phyloP scores from a whole-genome alignment of 73 alveolate genomes.

The Halteria grandinella region DNA sequence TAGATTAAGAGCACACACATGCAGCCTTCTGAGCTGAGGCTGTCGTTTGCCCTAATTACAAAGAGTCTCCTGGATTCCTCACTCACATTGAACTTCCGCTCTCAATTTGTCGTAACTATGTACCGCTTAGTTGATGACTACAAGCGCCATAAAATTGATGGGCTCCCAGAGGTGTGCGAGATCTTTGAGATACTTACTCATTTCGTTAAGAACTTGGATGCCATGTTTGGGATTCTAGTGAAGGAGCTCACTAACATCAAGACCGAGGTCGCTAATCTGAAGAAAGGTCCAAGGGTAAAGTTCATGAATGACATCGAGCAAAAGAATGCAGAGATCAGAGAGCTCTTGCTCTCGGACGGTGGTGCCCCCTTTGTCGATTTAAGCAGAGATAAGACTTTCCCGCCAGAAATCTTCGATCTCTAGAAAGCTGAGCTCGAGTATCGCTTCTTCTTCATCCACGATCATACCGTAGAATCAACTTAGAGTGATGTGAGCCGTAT shows the following conservation, averaged over 20 bases:
- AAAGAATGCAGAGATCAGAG: constrained; percentile 15
- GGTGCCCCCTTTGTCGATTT: no score
- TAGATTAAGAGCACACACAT: no score
- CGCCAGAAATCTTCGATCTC: no score
- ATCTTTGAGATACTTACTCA: constrained; percentile 20
- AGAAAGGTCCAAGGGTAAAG: neutral
- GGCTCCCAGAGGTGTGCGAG: constrained; percentile 19
- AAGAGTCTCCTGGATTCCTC: constrained; percentile 34
- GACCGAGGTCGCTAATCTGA: neutral
- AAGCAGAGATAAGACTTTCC: no score
- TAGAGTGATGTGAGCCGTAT: no score
- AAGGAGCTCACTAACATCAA: constrained; percentile 14
- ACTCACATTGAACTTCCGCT: neutral
- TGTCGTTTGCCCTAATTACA: constrained; percentile 10
- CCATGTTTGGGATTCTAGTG: neutral
- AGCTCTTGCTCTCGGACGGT: constrained; percentile 26
- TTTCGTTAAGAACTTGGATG: constrained; percentile 16
- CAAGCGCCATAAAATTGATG: neutral
- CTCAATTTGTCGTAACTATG: no score
- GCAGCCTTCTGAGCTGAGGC: no score
- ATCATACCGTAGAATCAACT: no score
- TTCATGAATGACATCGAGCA: constrained; percentile 44
- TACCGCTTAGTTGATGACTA: no score
- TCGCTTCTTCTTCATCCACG: no score
- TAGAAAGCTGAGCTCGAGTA: no score